Evolutionary conservation across 2,329 filamentous ascomycete species (phyloP).

Genomic region (Ceratocystis colombiana): DNA sequence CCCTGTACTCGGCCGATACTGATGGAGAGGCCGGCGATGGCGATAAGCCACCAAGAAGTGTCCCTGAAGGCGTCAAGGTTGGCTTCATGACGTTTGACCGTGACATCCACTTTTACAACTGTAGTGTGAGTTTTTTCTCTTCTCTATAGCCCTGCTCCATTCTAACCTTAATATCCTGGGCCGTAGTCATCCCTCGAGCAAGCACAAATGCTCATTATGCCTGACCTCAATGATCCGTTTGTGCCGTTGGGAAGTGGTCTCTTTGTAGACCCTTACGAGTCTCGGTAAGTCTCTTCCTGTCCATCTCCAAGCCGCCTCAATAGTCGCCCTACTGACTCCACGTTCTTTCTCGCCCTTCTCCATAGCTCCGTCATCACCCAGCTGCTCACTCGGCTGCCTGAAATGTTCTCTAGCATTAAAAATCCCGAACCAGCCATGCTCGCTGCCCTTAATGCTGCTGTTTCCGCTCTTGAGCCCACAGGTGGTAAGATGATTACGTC

Average conservation of each 20-base stretch:
- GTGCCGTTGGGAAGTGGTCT: conserved; percentile 82
- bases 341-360: not conserved
- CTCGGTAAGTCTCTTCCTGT: conserved; percentile 45
- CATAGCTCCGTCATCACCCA: conserved; percentile 66
- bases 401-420: conserved; percentile 77
- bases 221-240: conserved; percentile 93
- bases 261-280: conserved; percentile 89
- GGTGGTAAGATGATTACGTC: conserved; percentile 90
- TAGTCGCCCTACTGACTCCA: not conserved
- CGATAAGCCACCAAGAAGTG: conserved; percentile 43
- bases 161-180: conserved; percentile 25
- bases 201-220: conserved; percentile 98
- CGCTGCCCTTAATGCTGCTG: conserved; percentile 69
- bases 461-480: conserved; percentile 73
- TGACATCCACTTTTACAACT: conserved; percentile 96
- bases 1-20: conserved; percentile 60
- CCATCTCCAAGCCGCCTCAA: not conserved
- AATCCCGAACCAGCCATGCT: conserved; percentile 84
- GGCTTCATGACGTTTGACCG: conserved; percentile 95
- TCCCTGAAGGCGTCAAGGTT: conserved; percentile 74
- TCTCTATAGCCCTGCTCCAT: not conserved
- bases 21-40: conserved; percentile 40
- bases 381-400: conserved; percentile 73
- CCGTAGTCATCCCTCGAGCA: conserved; percentile 61
- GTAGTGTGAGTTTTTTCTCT: conserved; percentile 51